Base-by-base conservation (phyloP, 768 basidiomycete genomes). In the Lactarius pseudohatsudake region DNA sequence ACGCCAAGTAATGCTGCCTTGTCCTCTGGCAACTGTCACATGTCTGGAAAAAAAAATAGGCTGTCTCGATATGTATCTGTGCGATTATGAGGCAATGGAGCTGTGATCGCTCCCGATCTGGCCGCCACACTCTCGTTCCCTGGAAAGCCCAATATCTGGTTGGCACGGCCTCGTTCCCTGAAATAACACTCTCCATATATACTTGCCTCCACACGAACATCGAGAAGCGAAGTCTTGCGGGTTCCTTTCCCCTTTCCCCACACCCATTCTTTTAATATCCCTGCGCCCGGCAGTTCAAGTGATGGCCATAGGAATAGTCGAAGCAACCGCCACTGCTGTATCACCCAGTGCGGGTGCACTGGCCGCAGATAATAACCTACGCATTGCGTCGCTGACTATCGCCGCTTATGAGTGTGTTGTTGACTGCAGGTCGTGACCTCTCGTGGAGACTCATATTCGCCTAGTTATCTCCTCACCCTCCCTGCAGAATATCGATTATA, bases 401-500 rank as follows among this genome's bases (percentile, higher is more conserved):
- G 70, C 66, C 34, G 56, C 67, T 30, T 72, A 68, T 59, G 71
- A 71, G 69, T 70, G 38, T 28, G 71, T 64, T 16, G 2, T 30
- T 30, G 15, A 13, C 38, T 4, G 10, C 26, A 4, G 11, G 8
- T 38, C 34, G 15, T 2, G 18, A n/a, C 22, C 26, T 28, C n/a
- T 40, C 58, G 6, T 47, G 4, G 10, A 16, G 22, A 64, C 58
- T 54, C 9, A 54, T 4, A 6, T n/a, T 6, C 9, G 15, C 16
- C 6, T 47, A 71, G 70, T 38, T 71, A 65, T 59, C 1, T 71
- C 32, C n/a, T 58, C n/a, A 71, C 70, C n/a, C 66, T 71, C 41
- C 69, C 64, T 60, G 20, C 69, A 5, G 70, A 71, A 60, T 47
- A 55, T 32, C 63, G 69, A 18, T 18, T 71, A 22, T 71, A 70